phyloP scores from a whole-genome alignment of 192 early-diverging fungal species.

The Geosiphon pyriformis region DNA sequence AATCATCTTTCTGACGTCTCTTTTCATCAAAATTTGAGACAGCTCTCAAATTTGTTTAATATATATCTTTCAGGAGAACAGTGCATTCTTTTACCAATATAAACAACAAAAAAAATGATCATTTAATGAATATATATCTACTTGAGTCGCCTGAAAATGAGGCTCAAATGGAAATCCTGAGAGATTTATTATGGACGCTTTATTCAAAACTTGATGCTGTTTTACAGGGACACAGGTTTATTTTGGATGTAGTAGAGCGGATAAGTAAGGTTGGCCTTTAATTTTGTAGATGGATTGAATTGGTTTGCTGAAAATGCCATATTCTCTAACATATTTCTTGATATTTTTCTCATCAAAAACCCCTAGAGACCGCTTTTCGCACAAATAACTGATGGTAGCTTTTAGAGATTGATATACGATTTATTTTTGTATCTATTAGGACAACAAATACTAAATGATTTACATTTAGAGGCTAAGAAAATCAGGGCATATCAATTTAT shows the following conservation, averaged over 20 bases:
- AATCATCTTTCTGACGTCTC: neutral
- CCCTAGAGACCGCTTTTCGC: slow-evolving; percentile 13
- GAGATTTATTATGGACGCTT: slow-evolving; percentile 68
- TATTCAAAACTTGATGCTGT: slow-evolving; percentile 74
- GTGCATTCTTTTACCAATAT: slow-evolving; percentile 29
- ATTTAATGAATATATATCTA: slow-evolving; percentile 43
- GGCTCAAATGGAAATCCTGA: slow-evolving; percentile 61
- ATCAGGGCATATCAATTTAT: slow-evolving; percentile 34
- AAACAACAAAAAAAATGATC: slow-evolving; percentile 33
- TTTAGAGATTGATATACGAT: no score
- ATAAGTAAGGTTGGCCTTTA: slow-evolving; percentile 18
- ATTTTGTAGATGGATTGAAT: neutral
- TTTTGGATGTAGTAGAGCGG: slow-evolving; percentile 56
- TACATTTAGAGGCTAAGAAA: slow-evolving; percentile 8
- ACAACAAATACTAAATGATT: slow-evolving; percentile 2
- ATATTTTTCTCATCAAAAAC: no score
- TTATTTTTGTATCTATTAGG: no score
- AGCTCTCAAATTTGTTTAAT: neutral
- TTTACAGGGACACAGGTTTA: slow-evolving; percentile 65
- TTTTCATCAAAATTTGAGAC: no score
- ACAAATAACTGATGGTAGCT: slow-evolving; percentile 4
- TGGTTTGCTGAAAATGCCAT: neutral
- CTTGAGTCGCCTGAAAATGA: slow-evolving; percentile 48
- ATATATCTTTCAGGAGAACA: neutral
- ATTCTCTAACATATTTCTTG: neutral